Conservation (phyloP, 2,329 filamentous ascomycete genomes). For the Colletotrichum costaricense region DNA sequence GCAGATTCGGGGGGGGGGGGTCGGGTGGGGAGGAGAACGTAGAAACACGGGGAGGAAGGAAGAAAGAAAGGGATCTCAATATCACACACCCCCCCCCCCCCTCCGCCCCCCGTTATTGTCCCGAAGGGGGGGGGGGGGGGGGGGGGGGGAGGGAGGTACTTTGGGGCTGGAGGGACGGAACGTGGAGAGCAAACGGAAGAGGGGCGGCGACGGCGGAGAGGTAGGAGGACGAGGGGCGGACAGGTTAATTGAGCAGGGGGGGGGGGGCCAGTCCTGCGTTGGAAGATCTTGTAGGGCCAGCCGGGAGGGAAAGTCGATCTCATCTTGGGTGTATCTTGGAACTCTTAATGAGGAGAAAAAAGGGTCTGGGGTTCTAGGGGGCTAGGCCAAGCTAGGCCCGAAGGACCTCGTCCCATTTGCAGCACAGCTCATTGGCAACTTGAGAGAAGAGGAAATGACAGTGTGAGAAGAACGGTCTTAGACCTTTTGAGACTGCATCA, state of each 20-base stretch:
- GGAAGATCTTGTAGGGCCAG: constrained; percentile 4
- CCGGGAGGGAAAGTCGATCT: constrained; percentile 4
- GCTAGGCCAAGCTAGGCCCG: constrained; percentile 5
- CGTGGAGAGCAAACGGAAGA: constrained; percentile 5
- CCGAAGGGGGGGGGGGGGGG: no score
- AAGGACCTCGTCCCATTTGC: background rate
- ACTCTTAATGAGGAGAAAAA: background rate
- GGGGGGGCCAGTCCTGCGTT: background rate
- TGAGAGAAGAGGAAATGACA: background rate
- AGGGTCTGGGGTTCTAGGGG: background rate
- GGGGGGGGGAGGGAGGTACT: background rate
- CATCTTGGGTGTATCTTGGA: constrained; percentile 1
- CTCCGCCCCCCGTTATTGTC: no score
- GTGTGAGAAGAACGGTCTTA: background rate
- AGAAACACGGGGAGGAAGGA: no score
- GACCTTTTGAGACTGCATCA: constrained; percentile 1
- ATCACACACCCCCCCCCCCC: no score
- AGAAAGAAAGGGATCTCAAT: no score
- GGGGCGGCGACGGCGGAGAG: background rate
- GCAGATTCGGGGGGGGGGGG: background rate
- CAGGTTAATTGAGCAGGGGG: background rate
- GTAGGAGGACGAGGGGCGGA: background rate
- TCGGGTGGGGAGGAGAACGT: no score
- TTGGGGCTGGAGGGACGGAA: background rate
- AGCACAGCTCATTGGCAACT: background rate